Evolutionary conservation across 257 asterid species (phyloP).

Genomic region (Perilla frutescens): DNA sequence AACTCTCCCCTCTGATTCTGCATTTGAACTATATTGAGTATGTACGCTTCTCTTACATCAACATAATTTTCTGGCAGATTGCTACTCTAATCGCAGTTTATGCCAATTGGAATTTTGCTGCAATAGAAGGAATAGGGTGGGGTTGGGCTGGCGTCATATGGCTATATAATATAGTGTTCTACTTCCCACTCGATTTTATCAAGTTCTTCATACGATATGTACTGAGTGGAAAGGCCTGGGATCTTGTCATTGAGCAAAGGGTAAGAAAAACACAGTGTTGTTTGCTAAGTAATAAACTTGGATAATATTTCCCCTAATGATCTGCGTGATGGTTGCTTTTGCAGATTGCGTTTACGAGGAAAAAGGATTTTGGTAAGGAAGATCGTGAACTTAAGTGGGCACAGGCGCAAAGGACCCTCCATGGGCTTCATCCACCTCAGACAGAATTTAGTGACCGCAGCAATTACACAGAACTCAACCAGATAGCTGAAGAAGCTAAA

Average conservation of each 20-base stretch:
- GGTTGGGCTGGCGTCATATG: constrained; percentile 63
- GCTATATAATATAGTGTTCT: constrained; percentile 52
- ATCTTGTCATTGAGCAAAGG: constrained; percentile 67
- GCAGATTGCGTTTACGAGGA: constrained; percentile 71
- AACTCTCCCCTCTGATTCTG: not conserved
- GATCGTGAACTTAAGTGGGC: constrained; percentile 74
- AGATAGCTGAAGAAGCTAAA: constrained; percentile 66
- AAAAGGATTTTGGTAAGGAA: constrained; percentile 75
- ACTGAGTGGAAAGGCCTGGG: constrained; percentile 69
- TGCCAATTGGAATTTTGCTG: constrained; percentile 54
- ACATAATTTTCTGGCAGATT: constrained; percentile 39
- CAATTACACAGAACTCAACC: constrained; percentile 58
- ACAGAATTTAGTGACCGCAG: constrained; percentile 40
- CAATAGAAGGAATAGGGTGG: constrained; percentile 61
- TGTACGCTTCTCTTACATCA: constrained; percentile 21
- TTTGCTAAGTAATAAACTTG: not conserved
- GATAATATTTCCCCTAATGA: not conserved
- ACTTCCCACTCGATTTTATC: constrained; percentile 59
- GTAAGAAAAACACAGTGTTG: constrained; percentile 30
- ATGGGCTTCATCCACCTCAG: constrained; percentile 70
- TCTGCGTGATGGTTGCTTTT: not conserved
- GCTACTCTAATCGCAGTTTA: constrained; percentile 61
- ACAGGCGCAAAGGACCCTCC: constrained; percentile 69
- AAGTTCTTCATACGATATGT: constrained; percentile 61
- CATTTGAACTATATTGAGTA: not conserved